Conservation (phyloP, 148 eudicot genomes). For the Gaultheria prostrata region DNA sequence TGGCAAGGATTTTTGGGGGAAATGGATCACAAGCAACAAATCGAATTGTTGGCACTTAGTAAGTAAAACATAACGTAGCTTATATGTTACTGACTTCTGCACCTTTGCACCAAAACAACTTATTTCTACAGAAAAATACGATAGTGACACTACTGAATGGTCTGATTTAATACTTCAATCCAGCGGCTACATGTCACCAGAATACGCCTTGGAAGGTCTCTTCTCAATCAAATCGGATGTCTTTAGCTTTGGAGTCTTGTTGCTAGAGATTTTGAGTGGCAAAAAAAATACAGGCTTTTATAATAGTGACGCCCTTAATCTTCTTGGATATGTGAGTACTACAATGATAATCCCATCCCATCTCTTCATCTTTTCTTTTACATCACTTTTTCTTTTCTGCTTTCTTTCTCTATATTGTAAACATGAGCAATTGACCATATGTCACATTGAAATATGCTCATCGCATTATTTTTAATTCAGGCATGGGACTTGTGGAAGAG, state of each 20-base stretch:
- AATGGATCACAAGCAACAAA: not conserved
- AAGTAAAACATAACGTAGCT: not conserved
- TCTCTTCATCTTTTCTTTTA: not conserved
- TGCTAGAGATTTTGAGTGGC: conserved; percentile 9
- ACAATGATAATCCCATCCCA: not conserved
- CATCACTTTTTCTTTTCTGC: not conserved
- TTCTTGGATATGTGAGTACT: not conserved
- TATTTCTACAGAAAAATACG: not conserved
- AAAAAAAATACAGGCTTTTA: not conserved
- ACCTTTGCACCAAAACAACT: conserved; percentile 7
- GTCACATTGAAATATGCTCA: not conserved
- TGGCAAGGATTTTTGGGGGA: not conserved
- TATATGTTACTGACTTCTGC: not conserved
- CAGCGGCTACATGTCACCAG: not conserved
- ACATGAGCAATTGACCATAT: not conserved
- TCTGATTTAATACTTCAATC: not conserved
- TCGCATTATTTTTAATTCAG: not conserved
- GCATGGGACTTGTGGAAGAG: not conserved
- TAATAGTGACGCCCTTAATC: not conserved
- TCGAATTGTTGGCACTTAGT: conserved; percentile 8
- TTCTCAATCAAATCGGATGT: conserved; percentile 5
- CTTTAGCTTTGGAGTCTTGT: not conserved
- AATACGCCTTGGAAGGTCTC: not conserved
- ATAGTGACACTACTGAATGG: not conserved
- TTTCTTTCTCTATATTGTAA: not conserved